phyloP scores from a whole-genome alignment of 192 early-diverging fungal genomes.

The Polychytrium aggregatum region DNA sequence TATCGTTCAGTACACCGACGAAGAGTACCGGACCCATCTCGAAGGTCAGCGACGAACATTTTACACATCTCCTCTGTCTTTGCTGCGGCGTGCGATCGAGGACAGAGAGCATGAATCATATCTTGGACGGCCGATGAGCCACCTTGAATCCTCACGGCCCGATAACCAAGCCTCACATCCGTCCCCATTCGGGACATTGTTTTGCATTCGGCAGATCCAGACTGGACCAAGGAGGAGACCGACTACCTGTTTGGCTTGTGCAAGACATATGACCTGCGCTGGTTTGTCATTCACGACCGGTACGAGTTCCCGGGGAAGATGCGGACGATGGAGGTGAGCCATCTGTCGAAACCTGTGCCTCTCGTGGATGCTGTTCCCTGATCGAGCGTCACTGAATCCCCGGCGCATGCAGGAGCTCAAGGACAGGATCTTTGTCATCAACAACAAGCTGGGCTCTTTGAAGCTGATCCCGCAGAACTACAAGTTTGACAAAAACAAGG shows the following conservation, averaged over 20 bases:
- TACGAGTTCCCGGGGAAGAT: conserved; percentile 42
- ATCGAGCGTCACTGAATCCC: background rate
- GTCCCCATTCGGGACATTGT: too few species aligned
- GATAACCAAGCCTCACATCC: too few species aligned
- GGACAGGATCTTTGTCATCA: conserved; percentile 70
- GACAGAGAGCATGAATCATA: too few species aligned
- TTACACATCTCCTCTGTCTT: too few species aligned
- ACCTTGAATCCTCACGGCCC: too few species aligned
- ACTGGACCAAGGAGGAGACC: conserved; percentile 80
- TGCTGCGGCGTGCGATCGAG: too few species aligned
- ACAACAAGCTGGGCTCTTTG: conserved; percentile 46
- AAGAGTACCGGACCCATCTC: conserved; percentile 71
- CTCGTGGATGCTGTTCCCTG: background rate
- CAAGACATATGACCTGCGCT: conserved; percentile 65
- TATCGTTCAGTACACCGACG: conserved; percentile 62
- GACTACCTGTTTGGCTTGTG: conserved; percentile 71
- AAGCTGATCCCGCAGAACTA: conserved; percentile 17
- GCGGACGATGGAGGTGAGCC: conserved; percentile 28
- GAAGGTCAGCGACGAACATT: too few species aligned
- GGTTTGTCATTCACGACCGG: conserved; percentile 74
- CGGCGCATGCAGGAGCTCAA: conserved; percentile 62
- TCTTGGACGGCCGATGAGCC: too few species aligned
- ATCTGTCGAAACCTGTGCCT: background rate
- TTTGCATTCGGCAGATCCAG: conserved; percentile 36
- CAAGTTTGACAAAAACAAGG: conserved; percentile 49